These are phyloP conservation scores for Pythium myriotylum DNA, from an alignment of 352 stramenopile species.

Conservation along the genomic window DNA sequence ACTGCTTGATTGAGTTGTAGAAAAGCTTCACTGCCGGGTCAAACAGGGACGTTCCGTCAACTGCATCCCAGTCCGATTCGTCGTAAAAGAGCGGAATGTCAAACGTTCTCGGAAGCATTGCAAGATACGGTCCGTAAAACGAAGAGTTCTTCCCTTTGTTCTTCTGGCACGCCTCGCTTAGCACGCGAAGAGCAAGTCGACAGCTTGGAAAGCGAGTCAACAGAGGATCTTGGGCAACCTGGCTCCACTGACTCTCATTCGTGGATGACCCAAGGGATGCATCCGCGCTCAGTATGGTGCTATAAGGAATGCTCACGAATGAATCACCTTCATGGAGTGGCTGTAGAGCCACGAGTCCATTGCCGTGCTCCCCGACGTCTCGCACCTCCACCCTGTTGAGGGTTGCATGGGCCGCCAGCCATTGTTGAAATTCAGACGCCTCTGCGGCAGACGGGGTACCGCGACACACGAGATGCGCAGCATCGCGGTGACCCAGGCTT, in stretches of 20 bases:
- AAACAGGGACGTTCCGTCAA: conserved; percentile 44
- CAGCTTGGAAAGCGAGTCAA: conserved; percentile 45
- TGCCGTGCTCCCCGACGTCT: conserved; percentile 31
- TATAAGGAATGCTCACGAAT: conserved; percentile 45
- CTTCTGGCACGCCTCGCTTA: conserved; percentile 33
- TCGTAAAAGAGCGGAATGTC: conserved; percentile 57
- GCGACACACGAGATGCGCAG: conserved; percentile 23
- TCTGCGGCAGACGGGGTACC: conserved; percentile 16
- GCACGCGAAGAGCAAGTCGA: conserved; percentile 42
- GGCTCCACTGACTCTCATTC: conserved; percentile 26
- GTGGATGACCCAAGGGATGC: conserved; percentile 19
- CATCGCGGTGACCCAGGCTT: conserved; percentile 27
- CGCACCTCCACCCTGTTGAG: conserved; percentile 22
- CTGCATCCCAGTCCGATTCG: conserved; percentile 40
- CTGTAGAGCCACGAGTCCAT: conserved; percentile 34
- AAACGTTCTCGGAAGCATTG: conserved; percentile 44
- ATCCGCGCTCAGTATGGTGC: conserved; percentile 34
- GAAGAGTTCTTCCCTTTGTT: conserved; percentile 16
- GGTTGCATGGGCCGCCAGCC: conserved; percentile 26
- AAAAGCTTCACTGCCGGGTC: conserved; percentile 44
- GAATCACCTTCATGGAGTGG: conserved; percentile 26
- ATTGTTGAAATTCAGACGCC: conserved; percentile 33
- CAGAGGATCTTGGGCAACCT: conserved; percentile 38
- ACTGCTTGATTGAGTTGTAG: conserved; percentile 69
- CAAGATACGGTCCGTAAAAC: conserved; percentile 49